These are phyloP conservation scores for Linum trigynum DNA, from an alignment of 345 rosid genomes.

Conservation along the genomic window DNA sequence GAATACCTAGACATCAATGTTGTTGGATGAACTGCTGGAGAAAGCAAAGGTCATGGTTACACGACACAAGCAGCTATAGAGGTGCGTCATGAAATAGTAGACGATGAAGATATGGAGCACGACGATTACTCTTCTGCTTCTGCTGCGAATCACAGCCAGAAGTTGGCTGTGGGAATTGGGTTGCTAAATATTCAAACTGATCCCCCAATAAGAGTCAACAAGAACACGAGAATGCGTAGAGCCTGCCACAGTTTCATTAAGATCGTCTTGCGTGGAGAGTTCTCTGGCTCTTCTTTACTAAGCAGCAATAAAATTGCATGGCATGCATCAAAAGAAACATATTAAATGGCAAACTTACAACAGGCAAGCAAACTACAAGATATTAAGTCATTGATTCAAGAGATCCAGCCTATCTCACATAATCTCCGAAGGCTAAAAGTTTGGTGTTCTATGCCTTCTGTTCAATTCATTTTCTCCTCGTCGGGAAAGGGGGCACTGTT, in stretches of 20 bases:
- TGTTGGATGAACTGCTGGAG: slow-evolving; percentile 28
- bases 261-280: slow-evolving; percentile 16
- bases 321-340: too few species aligned
- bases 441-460: too few species aligned
- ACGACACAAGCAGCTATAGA: slow-evolving; percentile 9
- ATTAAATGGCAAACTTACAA: too few species aligned
- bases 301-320: too few species aligned
- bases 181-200: slow-evolving; percentile 24
- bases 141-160: slow-evolving; percentile 33
- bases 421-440: too few species aligned
- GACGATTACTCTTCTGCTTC: slow-evolving; percentile 16
- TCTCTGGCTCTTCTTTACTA: too few species aligned
- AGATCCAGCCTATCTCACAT: too few species aligned
- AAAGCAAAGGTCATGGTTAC: slow-evolving; percentile 27
- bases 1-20: slow-evolving; percentile 11
- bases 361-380: too few species aligned
- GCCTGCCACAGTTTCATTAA: slow-evolving; percentile 44
- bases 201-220: slow-evolving; percentile 28
- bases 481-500: too few species aligned
- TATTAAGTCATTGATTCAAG: too few species aligned
- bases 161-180: slow-evolving; percentile 42
- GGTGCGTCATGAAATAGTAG: slow-evolving; percentile 14
- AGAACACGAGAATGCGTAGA: slow-evolving; percentile 33
- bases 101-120: neutral
- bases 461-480: too few species aligned